These are phyloP conservation scores for Coccinonectria pachysandricola DNA, from an alignment of 2,329 filamentous ascomycete species.

Conservation along the genomic window DNA sequence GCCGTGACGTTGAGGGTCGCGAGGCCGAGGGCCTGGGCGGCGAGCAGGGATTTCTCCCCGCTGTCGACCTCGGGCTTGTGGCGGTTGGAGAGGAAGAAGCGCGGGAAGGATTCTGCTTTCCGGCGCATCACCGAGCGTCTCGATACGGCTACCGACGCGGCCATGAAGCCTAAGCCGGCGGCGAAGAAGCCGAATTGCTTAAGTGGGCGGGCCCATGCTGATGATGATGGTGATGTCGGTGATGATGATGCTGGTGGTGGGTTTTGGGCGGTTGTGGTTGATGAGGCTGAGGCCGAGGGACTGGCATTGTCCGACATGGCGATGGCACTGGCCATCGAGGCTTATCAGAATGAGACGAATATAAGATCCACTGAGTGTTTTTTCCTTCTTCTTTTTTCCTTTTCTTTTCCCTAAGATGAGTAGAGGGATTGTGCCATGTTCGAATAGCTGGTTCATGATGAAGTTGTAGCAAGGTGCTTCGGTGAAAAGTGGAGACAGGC, in stretches of 20 bases:
- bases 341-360: too few species aligned
- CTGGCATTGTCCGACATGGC: conserved; percentile 9
- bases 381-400: conserved; percentile 1
- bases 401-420: too few species aligned
- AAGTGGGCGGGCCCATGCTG: conserved; percentile 32
- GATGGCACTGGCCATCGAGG: conserved; percentile 11
- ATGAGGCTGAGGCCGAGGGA: conserved; percentile 1
- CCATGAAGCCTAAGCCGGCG: conserved; percentile 65
- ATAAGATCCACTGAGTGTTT: too few species aligned
- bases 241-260: conserved; percentile 4
- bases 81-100: conserved; percentile 58
- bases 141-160: conserved; percentile 60
- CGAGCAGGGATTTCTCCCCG: conserved; percentile 45
- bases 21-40: conserved; percentile 71
- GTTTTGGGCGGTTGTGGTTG: conserved; percentile 6
- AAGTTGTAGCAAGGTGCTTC: too few species aligned
- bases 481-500: too few species aligned
- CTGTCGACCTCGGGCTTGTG: conserved; percentile 16
- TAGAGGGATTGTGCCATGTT: too few species aligned
- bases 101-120: conserved; percentile 50
- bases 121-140: conserved; percentile 59
- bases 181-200: conserved; percentile 61
- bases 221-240: conserved; percentile 10
- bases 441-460: too few species aligned
- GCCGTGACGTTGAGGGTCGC: conserved; percentile 79